Conservation (phyloP, 2,329 filamentous ascomycete genomes). For the Colletotrichum sp. region DNA sequence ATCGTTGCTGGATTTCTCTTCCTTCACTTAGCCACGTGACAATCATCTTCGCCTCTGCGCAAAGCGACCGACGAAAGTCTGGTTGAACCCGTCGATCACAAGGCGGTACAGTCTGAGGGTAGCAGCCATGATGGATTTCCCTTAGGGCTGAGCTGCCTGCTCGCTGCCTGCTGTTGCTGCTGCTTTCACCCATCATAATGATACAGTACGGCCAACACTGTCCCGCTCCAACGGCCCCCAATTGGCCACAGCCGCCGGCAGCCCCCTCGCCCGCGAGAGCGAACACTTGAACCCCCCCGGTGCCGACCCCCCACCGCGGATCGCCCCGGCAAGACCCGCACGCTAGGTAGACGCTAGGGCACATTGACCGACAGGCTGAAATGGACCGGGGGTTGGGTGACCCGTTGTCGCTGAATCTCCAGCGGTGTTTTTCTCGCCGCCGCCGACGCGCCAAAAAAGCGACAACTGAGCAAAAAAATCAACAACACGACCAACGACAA, state of each 20-base stretch:
- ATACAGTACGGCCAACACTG: not conserved
- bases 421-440: not conserved
- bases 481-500: not conserved
- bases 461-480: not conserved
- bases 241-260: not conserved
- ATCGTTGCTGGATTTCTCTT: not conserved
- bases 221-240: not conserved
- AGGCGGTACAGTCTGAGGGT: not conserved
- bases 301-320: not conserved
- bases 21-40: not conserved
- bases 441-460: not conserved
- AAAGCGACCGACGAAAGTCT: not conserved
- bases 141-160: not conserved
- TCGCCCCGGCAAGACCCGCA: constrained; percentile 15
- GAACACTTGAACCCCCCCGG: not conserved
- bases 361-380: not conserved
- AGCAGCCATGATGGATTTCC: not conserved
- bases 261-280: not conserved
- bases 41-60: not conserved
- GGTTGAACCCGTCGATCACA: not conserved
- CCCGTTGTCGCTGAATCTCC: not conserved
- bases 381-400: not conserved
- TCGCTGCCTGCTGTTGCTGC: not conserved
- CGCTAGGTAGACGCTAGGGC: not conserved
- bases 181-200: not conserved